Percentiles rank a stretch among this genome's conserved stretches.
phyloP scores from a whole-genome alignment of 129 eudicot species.

The Rutidosis leptorrhynchoides region DNA sequence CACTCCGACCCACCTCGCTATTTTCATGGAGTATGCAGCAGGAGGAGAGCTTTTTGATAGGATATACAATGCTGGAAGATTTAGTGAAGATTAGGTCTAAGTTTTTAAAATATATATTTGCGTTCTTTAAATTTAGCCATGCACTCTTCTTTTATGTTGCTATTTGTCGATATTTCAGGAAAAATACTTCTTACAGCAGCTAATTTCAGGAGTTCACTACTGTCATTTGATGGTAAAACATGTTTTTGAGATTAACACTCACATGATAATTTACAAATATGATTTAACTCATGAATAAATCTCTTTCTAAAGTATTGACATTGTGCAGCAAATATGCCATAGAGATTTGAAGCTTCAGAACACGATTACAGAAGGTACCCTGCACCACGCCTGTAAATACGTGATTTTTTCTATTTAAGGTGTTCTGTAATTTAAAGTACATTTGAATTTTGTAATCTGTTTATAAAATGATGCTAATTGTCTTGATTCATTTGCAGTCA shows the following conservation, averaged over 20 bases:
- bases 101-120: background rate
- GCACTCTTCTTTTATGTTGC: background rate
- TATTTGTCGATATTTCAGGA: slow-evolving; percentile 24
- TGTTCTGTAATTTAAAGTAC: slow-evolving; percentile 14
- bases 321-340: slow-evolving; percentile 84
- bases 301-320: background rate
- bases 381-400: slow-evolving; percentile 90
- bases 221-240: slow-evolving; percentile 61
- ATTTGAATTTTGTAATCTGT: no score
- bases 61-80: slow-evolving; percentile 91
- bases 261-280: background rate
- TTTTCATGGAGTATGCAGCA: slow-evolving; percentile 97
- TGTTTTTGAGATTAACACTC: background rate
- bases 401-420: slow-evolving; percentile 99
- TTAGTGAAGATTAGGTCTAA: slow-evolving; percentile 90
- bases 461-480: background rate
- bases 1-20: no score
- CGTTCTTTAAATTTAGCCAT: background rate
- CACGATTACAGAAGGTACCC: slow-evolving; percentile 93
- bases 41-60: slow-evolving; percentile 95
- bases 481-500: slow-evolving; percentile 44
- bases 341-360: slow-evolving; percentile 89
- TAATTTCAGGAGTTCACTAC: slow-evolving; percentile 42
- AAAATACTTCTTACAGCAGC: slow-evolving; percentile 41
- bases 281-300: background rate